phyloP scores from a whole-genome alignment of 495 filamentous ascomycete species.

The Daldinia bambusicola region DNA sequence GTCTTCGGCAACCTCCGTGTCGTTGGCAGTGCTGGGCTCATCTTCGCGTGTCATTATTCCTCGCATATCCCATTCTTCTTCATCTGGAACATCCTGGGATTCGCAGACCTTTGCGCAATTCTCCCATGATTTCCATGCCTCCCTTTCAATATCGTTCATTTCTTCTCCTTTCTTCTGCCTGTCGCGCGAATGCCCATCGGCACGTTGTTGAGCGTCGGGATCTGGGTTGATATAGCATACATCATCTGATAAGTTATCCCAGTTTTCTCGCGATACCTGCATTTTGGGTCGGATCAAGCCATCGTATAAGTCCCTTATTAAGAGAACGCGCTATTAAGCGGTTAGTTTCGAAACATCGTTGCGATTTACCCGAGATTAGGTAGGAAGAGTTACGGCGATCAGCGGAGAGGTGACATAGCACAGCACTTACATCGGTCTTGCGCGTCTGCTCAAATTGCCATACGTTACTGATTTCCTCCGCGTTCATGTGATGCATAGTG shows the following conservation, averaged over 20 bases:
- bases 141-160: constrained; percentile 51
- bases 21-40: constrained; percentile 35
- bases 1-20: constrained; percentile 64
- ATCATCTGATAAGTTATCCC: constrained; percentile 58
- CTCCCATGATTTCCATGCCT: constrained; percentile 52
- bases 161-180: constrained; percentile 49
- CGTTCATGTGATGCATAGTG: constrained; percentile 63
- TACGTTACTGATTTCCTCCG: constrained; percentile 50
- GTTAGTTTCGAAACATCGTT: background rate
- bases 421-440: constrained; percentile 46
- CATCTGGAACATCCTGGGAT: constrained; percentile 47
- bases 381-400: background rate
- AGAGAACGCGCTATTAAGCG: constrained; percentile 45
- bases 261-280: constrained; percentile 51
- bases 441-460: constrained; percentile 53
- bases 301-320: constrained; percentile 56
- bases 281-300: constrained; percentile 51
- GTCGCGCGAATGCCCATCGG: constrained; percentile 29
- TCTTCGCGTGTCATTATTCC: constrained; percentile 20
- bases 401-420: constrained; percentile 38
- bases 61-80: constrained; percentile 38
- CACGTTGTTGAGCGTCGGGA: constrained; percentile 38
- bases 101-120: constrained; percentile 56
- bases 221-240: constrained; percentile 52
- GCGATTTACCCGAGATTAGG: background rate